Conservation (phyloP, 371 early-diverging fungal genomes). For the Mucor plumbeus region DNA sequence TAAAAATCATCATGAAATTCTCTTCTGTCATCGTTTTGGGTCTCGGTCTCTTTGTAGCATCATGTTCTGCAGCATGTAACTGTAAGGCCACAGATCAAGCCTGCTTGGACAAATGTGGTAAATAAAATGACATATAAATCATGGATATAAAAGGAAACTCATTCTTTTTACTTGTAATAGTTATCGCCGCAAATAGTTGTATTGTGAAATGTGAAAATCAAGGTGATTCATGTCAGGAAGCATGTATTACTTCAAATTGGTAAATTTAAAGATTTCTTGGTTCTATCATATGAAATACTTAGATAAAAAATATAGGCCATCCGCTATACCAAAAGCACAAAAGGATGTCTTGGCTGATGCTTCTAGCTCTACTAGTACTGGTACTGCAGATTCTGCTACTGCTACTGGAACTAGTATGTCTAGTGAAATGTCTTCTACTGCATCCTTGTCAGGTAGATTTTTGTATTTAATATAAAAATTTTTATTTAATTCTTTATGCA, state of each 20-base stretch:
- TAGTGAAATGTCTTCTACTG: neutral
- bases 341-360: constrained; percentile 12
- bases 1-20: constrained; percentile 22
- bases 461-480: no score
- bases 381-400: neutral
- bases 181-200: constrained; percentile 28
- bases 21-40: constrained; percentile 10
- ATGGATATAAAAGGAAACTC: constrained; percentile 5
- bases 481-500: neutral
- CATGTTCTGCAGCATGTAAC: constrained; percentile 28
- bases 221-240: constrained; percentile 21
- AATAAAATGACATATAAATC: constrained; percentile 11
- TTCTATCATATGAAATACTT: neutral
- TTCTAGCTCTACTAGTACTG: neutral
- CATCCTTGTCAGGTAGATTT: neutral
- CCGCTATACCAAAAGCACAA: neutral
- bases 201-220: constrained; percentile 24
- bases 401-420: neutral
- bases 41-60: constrained; percentile 25
- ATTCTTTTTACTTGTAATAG: constrained; percentile 12
- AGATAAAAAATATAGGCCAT: constrained; percentile 15
- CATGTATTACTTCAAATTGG: constrained; percentile 28
- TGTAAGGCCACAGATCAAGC: constrained; percentile 27
- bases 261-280: constrained; percentile 1
- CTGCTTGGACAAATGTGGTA: constrained; percentile 36